These are phyloP conservation scores for Podospora pseudopauciseta DNA, from an alignment of 495 filamentous ascomycete genomes.

Conservation along the genomic window DNA sequence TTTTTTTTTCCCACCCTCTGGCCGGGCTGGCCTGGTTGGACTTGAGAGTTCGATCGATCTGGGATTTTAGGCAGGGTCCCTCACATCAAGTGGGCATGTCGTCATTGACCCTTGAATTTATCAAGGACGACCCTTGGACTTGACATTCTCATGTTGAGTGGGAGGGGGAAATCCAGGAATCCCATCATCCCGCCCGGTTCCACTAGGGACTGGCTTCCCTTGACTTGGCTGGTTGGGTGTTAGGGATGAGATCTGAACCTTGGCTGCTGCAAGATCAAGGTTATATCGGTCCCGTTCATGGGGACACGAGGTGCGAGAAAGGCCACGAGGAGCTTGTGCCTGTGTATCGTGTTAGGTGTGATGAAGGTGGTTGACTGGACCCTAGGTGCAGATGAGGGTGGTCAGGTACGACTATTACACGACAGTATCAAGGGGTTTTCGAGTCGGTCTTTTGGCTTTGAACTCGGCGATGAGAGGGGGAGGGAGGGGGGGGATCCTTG, in stretches of 20 bases:
- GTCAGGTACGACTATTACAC: background rate
- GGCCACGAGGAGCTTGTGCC: background rate
- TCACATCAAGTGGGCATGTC: background rate
- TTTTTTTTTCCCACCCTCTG: no score
- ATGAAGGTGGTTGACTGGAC: background rate
- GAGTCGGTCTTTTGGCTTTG: background rate
- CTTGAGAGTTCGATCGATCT: background rate
- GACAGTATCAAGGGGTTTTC: background rate
- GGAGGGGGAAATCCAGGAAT: background rate
- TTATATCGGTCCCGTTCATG: background rate
- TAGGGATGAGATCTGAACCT: background rate
- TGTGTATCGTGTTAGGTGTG: background rate
- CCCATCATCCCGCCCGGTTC: background rate
- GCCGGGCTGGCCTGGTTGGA: no score
- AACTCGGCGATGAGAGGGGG: background rate
- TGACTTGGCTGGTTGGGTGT: background rate
- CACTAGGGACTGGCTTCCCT: background rate
- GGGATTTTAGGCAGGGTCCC: background rate
- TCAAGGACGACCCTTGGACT: background rate
- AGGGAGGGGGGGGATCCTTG: background rate
- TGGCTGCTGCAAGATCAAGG: background rate
- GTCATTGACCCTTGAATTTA: background rate
- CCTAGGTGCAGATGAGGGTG: constrained; percentile 1
- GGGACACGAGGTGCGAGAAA: background rate
- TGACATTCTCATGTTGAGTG: background rate